Evolutionary conservation across 1,139 yeast genomes (phyloP).

Genomic region (Pichia sp.): DNA sequence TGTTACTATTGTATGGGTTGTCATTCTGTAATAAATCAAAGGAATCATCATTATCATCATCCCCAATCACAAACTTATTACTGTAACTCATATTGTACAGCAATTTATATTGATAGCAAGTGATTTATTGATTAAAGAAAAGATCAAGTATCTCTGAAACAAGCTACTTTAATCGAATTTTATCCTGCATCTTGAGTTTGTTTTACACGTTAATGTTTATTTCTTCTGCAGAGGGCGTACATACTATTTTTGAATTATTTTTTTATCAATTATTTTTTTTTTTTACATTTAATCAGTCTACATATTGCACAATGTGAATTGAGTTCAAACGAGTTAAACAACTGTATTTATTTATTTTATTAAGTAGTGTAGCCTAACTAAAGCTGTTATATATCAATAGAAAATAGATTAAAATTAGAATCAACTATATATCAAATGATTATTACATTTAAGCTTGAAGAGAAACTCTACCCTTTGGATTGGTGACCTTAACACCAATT

Average conservation of each 20-base stretch:
- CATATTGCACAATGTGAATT: not conserved
- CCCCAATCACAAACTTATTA: constrained; percentile 14
- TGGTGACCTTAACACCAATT: constrained; percentile 97
- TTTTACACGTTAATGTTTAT: not conserved
- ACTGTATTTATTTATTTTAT: not conserved
- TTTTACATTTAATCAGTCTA: not conserved
- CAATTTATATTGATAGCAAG: not conserved
- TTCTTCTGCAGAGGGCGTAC: not conserved
- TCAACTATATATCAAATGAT: constrained; percentile 13
- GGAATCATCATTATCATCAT: constrained; percentile 16
- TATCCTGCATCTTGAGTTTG: too few relatives aligned
- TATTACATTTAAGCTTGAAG: constrained; percentile 73
- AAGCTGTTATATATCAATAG: constrained; percentile 1
- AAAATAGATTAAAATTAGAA: constrained; percentile 10
- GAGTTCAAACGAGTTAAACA: not conserved
- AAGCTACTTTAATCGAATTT: too few relatives aligned
- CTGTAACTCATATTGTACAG: constrained; percentile 12
- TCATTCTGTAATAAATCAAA: constrained; percentile 10
- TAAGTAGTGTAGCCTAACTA: not conserved
- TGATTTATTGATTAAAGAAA: not conserved
- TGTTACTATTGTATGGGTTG: not conserved
- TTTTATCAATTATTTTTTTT: too few relatives aligned
- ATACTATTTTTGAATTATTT: too few relatives aligned
- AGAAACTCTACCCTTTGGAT: constrained; percentile 98
- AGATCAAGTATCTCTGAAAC: not conserved